Percentiles rank a stretch among this genome's conserved stretches.
These are phyloP conservation scores for Pichia phayaonensis DNA, from an alignment of 805 yeast species.

Conservation along the genomic window DNA sequence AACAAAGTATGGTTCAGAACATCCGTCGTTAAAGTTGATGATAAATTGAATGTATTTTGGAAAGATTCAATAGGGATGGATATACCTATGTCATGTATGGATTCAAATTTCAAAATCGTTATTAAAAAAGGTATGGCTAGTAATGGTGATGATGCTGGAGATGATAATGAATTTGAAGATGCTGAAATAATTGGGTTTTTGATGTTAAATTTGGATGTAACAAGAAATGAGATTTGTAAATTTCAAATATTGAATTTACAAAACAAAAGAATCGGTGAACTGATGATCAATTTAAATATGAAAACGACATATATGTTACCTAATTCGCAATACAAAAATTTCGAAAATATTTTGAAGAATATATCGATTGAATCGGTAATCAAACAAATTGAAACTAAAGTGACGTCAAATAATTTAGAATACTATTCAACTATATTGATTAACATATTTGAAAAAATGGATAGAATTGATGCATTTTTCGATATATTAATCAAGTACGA, in stretches of 20 bases:
- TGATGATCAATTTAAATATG: constrained; percentile 43
- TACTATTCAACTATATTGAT: constrained; percentile 51
- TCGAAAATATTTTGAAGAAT: constrained; percentile 54
- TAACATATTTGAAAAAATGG: constrained; percentile 67
- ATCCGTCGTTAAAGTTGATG: constrained; percentile 43
- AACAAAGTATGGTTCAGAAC: constrained; percentile 74
- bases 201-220: constrained; percentile 44
- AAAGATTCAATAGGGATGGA: constrained; percentile 66
- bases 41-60: constrained; percentile 61
- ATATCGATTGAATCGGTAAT: constrained; percentile 48
- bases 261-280: constrained; percentile 45
- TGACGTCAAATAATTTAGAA: constrained; percentile 36
- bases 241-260: constrained; percentile 17
- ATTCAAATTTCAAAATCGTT: constrained; percentile 38
- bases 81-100: constrained; percentile 44
- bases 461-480: constrained; percentile 51
- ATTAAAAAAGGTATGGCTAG: constrained; percentile 26
- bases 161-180: constrained; percentile 11
- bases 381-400: constrained; percentile 33
- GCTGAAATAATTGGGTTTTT: constrained; percentile 48
- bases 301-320: constrained; percentile 54
- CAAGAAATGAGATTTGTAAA: constrained; percentile 19
- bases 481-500: constrained; percentile 5
- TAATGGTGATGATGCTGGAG: constrained; percentile 1
- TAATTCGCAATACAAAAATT: constrained; percentile 47